Base-by-base conservation (phyloP, 352 stramenopile genomes). In the Globisporangium sylvaticum region DNA sequence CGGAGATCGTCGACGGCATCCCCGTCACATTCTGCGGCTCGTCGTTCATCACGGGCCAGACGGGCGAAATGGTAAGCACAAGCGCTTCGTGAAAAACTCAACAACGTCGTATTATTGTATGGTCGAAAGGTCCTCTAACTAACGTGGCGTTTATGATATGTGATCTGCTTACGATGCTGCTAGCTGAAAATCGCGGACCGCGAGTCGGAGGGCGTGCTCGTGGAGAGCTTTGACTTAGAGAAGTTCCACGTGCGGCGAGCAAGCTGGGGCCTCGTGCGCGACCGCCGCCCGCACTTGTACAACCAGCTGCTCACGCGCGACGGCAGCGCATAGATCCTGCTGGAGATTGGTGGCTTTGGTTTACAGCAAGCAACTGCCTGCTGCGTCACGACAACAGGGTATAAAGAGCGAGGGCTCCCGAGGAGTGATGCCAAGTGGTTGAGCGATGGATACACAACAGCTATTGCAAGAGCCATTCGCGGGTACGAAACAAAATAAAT, bases 31-130 rank as follows among this genome's bases (percentile, higher is more conserved):
- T 98, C 67, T 96, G 94, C 59, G 92, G 92, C 3, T 95, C 85
- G 46, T 97, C 88, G 1, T 98, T 98, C 76, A 97, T 98, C 70
- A 93, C 88, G 22, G 90, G 93, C 22, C 88, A 96, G 62, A 97
- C 89, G 15, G 92, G 92, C 37, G 90, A 95, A 62, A 92, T 97
- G 79, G 84, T 97, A 66, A 39, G 65, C 53, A 65, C 69, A 37
- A 9, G 31, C 9, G 31, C 9, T 34, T 34, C 31, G 6, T 34
- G 31, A 10, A 34, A 34, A 34, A 7, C 5, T 56, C 32, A 24
- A 37, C 24, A 29, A 7, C 55, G 58, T 31, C 46, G 46, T 25
- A 29, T 55, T 31, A 22, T 15, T 29, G 7, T 15, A 3, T 2
- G 4, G 10, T 15, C 4, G 34, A 1, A 42, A 15, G 34, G 34